Percentiles rank a stretch among this genome's conserved stretches.
These are phyloP conservation scores for Podaxis sp. DNA, from an alignment of 768 basidiomycete species.

Conservation along the genomic window DNA sequence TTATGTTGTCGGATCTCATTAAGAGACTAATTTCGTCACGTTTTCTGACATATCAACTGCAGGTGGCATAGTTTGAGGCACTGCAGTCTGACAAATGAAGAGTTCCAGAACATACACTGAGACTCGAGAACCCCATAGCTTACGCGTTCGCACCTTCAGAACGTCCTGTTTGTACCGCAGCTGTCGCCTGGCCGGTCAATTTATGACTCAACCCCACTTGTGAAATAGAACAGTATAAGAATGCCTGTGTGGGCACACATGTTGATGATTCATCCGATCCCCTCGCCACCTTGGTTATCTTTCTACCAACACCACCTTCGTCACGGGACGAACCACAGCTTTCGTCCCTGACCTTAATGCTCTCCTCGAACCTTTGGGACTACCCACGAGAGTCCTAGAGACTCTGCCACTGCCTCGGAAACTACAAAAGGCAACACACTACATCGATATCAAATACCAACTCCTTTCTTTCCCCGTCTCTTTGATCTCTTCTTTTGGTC, in stretches of 20 bases:
- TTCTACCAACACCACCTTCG: background rate
- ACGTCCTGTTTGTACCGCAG: background rate
- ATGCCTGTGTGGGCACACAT: background rate
- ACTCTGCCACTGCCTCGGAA: constrained; percentile 1
- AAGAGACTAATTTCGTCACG: no score
- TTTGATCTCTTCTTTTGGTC: background rate
- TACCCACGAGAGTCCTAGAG: constrained; percentile 4
- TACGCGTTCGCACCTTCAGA: background rate
- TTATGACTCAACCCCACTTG: no score
- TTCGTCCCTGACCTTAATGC: constrained; percentile 3
- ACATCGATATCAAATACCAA: constrained; percentile 5
- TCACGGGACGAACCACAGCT: background rate
- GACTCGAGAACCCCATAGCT: no score
- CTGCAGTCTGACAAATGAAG: no score
- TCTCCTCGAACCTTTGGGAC: background rate
- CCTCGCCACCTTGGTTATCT: background rate
- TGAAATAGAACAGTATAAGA: background rate
- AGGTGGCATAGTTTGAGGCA: no score
- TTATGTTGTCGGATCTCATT: no score
- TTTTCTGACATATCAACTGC: no score
- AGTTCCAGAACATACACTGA: no score
- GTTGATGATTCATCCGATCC: constrained; percentile 6
- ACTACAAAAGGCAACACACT: constrained; percentile 3
- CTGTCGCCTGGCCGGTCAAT: background rate
- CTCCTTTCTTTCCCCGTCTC: background rate